Evolutionary conservation across 805 yeast genomes (phyloP).

Genomic region (Kodamaea neixiangensis): DNA sequence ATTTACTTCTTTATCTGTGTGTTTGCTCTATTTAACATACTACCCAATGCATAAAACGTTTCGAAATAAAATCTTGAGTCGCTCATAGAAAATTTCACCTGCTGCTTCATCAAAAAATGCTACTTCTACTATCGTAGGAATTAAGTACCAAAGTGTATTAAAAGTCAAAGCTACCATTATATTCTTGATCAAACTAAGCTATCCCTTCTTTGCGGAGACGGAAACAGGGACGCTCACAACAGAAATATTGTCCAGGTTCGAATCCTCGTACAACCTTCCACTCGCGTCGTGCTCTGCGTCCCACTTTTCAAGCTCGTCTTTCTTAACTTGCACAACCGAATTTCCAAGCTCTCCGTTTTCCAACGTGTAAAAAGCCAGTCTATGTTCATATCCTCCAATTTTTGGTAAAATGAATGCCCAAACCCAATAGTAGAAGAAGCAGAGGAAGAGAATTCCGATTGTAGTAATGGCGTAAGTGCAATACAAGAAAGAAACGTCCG

Average conservation of each 20-base stretch:
- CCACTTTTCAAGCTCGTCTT: constrained; percentile 33
- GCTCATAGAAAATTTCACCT: no score
- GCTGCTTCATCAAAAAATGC: no score
- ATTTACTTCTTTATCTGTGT: no score
- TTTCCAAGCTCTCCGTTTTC: constrained; percentile 43
- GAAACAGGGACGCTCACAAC: neutral
- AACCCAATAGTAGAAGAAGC: constrained; percentile 34
- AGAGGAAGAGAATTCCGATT: constrained; percentile 33
- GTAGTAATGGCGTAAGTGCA: constrained; percentile 43
- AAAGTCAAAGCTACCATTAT: no score
- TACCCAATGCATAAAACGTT: no score
- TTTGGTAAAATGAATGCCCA: constrained; percentile 40
- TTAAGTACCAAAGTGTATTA: no score
- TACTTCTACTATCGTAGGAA: no score
- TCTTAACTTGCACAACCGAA: constrained; percentile 37
- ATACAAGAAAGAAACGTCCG: constrained; percentile 45
- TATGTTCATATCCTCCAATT: constrained; percentile 31
- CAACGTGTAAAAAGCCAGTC: constrained; percentile 30
- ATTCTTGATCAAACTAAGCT: no score
- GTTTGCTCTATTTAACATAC: no score
- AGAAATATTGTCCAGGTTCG: neutral
- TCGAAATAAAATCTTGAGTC: no score
- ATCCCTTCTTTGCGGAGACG: neutral
- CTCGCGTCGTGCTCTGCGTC: constrained; percentile 26
- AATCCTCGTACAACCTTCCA: constrained; percentile 11